Evolutionary conservation across 345 rosid genomes (phyloP), one percentile per base, ranked within the genome.

Genomic region (Cardamine resedifolia): DNA sequence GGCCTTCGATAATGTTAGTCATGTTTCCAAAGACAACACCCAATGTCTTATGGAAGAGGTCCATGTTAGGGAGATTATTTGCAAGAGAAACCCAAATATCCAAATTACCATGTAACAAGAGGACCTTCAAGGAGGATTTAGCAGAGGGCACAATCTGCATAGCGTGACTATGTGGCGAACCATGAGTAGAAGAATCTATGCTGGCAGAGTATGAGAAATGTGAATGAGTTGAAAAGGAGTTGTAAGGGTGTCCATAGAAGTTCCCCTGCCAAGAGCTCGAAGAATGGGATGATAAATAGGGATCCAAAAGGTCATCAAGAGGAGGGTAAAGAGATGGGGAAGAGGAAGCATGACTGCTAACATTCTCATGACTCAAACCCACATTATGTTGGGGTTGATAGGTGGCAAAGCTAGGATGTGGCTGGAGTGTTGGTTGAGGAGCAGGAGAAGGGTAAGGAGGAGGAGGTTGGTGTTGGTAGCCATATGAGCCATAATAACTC

Each of bases 21-120:
- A 83, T 52, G 73, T 36, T 81, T 27, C 81, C 85, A 65, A 91
- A 82, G 76, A 94, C 58, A 69, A 87, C 89, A 11, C 92, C 98
- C 57, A 94, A 60, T 14, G 96, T 91, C 77, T 78, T 94, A 51
- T 86, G 96, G 73, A 94, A 86, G 85, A 86, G 76, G 74, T 91
- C 98, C 97, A 91, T 88, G 81, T 94, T 94, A 51, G 97, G 98
- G 52, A 94, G 97, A 81, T 85, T 85, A 56, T 60, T 83, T 3
- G 98, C 97, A 59, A 82, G 81, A 73, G 48, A 72, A 33, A 94
- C 82, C 86, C 83, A 85, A 41, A 91, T 88, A 77, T 94, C 97
- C 77, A 94, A 78, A 80, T 88, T 87, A n/a, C 98, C 98, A 66
- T 94, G 98, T 27, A 94, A 64, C 30, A 94, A 83, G 63, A 88